Percentiles rank a stretch among this genome's conserved stretches.
Conservation (phyloP, 257 asterid species). For the Penstemon davidsonii region DNA sequence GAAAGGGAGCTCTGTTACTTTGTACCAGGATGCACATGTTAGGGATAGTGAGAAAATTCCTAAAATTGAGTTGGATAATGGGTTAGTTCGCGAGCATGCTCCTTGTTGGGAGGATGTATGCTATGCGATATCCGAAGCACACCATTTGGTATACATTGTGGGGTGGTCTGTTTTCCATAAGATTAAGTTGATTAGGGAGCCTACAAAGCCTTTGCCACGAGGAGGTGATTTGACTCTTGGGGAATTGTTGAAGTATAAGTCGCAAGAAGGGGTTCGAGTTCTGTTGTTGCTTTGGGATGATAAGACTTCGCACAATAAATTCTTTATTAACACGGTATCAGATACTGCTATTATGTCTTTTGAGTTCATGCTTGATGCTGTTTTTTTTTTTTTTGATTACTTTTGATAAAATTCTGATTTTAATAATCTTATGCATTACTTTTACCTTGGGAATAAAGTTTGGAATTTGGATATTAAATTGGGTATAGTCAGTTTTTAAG, state of each 20-base stretch:
- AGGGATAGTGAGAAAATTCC: slow-evolving; percentile 47
- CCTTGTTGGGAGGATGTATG: slow-evolving; percentile 92
- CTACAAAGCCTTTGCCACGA: slow-evolving; percentile 66
- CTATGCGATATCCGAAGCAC: slow-evolving; percentile 82
- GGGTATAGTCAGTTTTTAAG: not conserved
- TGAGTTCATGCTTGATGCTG: not conserved
- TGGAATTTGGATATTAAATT: slow-evolving; percentile 13
- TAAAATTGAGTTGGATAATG: slow-evolving; percentile 53
- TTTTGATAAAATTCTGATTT: not conserved
- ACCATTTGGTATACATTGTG: slow-evolving; percentile 77
- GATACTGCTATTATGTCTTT: not conserved
- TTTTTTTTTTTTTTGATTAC: not conserved
- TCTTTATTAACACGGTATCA: slow-evolving; percentile 68
- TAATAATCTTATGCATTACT: not conserved
- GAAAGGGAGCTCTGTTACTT: slow-evolving; percentile 67
- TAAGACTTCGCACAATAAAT: slow-evolving; percentile 75
- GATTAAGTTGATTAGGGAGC: slow-evolving; percentile 74
- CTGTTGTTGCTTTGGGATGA: slow-evolving; percentile 92
- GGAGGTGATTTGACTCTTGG: slow-evolving; percentile 91
- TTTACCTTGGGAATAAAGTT: not conserved
- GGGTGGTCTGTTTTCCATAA: slow-evolving; percentile 93
- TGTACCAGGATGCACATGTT: slow-evolving; percentile 88
- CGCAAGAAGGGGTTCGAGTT: slow-evolving; percentile 95
- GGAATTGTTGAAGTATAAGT: slow-evolving; percentile 82
- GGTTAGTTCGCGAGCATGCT: slow-evolving; percentile 43